Base-by-base conservation (phyloP, 805 yeast species). In the Monosporozyma servazzii region DNA sequence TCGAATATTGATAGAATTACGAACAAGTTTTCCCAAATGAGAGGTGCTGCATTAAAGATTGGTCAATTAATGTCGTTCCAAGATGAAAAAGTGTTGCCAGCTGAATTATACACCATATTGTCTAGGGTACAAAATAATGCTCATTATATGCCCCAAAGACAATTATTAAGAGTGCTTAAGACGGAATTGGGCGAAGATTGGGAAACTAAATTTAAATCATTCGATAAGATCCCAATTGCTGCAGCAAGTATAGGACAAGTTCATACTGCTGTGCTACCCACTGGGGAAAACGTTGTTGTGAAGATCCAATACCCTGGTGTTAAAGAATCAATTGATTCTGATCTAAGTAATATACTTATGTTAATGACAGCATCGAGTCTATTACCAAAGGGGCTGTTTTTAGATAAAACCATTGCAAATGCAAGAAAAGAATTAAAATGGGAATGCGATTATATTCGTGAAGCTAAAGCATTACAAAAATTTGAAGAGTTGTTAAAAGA, bases 181-280 rank as follows among this genome's bases (percentile, higher is more conserved):
- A 66, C 71, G 10, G 93, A 89, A 56, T 76, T 93, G 50, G 97
- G 98, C 13, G 23, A 48, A 5, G 74, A 79, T 53, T 93, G 99
- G 99, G 77, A 86, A 55, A 64, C 71, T 4, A 75, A 81, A 37
- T 93, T 88, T 64, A 70, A 82, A 10, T 71, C 79, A 1, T 93
- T 93, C 67, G 88, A 88, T 51, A 93, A 87, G 57, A 75, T 84
- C 21, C 99, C 99, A 5, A 80, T 93, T 51, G 98, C 98, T 0
- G 97, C 99, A 2, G 96, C 99, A 0, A 88, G 96, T 5, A 93
- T 93, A 57, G 97, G 98, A 2, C 98, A 93, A 69, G 98, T 93
- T 6, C 99, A 93, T 68, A 76, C 74, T 37, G 99, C 96, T 1
- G 80, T 78, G 20, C 73, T 88, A 15, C 77, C 73, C 47, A 82